These are phyloP conservation scores for Arthroderma sp. DNA, from an alignment of 2,329 filamentous ascomycete genomes.

Conservation along the genomic window DNA sequence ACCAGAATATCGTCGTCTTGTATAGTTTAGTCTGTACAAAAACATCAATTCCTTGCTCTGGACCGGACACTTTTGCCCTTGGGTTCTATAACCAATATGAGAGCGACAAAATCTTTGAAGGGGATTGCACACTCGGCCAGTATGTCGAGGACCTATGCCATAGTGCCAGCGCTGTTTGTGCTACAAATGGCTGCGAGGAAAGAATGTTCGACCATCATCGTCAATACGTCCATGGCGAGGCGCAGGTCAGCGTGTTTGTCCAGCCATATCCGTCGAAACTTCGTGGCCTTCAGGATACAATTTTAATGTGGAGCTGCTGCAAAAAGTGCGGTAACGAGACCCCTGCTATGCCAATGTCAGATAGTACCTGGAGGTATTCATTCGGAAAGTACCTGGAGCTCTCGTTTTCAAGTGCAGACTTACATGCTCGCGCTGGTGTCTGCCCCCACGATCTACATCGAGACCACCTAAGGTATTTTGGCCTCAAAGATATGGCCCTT, in stretches of 20 bases:
- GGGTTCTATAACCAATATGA: slow-evolving; percentile 90
- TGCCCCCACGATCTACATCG: slow-evolving; percentile 88
- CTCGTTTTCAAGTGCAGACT: slow-evolving; percentile 82
- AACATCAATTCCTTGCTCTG: slow-evolving; percentile 84
- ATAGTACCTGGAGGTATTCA: slow-evolving; percentile 93
- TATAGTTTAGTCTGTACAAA: slow-evolving; percentile 89
- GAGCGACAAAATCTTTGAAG: slow-evolving; percentile 54
- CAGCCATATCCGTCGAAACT: slow-evolving; percentile 60
- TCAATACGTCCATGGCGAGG: slow-evolving; percentile 93
- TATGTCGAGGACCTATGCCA: slow-evolving; percentile 86
- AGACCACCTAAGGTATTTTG: slow-evolving; percentile 88
- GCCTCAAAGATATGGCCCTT: slow-evolving; percentile 70
- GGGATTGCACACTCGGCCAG: slow-evolving; percentile 86
- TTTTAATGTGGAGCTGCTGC: slow-evolving; percentile 97
- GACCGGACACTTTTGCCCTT: slow-evolving; percentile 78
- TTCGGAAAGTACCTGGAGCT: slow-evolving; percentile 98
- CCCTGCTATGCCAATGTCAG: slow-evolving; percentile 79
- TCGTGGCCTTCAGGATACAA: slow-evolving; percentile 56
- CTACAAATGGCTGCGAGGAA: slow-evolving; percentile 71
- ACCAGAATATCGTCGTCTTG: slow-evolving; percentile 90
- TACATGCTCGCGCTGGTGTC: slow-evolving; percentile 60
- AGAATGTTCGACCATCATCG: slow-evolving; percentile 87
- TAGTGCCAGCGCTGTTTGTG: slow-evolving; percentile 63
- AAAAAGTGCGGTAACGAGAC: slow-evolving; percentile 86
- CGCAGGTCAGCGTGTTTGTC: slow-evolving; percentile 81